A percentile compares a stretch with the other conserved stretches of the same genome.
Evolutionary conservation across 768 basidiomycete genomes (phyloP).

Genomic region (Kondoa malvinella): DNA sequence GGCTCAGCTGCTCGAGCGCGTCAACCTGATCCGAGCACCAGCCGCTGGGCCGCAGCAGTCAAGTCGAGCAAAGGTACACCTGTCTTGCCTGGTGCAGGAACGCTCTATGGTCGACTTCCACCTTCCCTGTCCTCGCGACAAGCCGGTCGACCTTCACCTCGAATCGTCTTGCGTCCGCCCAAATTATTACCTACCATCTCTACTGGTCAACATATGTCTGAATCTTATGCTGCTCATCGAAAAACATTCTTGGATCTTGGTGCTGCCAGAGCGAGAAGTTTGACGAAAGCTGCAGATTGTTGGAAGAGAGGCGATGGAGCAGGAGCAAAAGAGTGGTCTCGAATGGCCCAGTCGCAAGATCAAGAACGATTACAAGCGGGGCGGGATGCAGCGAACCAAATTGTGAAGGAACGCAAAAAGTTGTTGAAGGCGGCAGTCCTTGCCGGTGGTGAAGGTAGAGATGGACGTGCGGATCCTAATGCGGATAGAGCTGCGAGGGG

Average conservation of each 20-base stretch:
- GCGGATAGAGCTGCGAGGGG: constrained; percentile 60
- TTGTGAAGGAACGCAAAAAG: constrained; percentile 65
- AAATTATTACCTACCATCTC: constrained; percentile 69
- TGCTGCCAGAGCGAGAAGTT: constrained; percentile 78
- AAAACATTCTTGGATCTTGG: constrained; percentile 77
- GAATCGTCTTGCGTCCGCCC: constrained; percentile 67
- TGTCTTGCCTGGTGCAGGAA: constrained; percentile 30
- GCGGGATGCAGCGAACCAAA: constrained; percentile 59
- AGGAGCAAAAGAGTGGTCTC: constrained; percentile 79
- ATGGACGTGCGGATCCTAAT: constrained; percentile 49
- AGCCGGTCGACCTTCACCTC: constrained; percentile 41
- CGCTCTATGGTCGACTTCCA: constrained; percentile 8
- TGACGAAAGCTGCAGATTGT: constrained; percentile 86
- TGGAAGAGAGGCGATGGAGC: constrained; percentile 93
- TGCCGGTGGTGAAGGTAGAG: constrained; percentile 52
- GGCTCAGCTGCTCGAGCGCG: constrained; percentile 30
- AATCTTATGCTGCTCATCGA: constrained; percentile 74
- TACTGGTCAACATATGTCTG: constrained; percentile 64
- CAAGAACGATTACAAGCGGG: constrained; percentile 77
- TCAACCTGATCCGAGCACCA: constrained; percentile 66
- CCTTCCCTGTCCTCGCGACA: constrained; percentile 10
- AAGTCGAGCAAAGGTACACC: constrained; percentile 42
- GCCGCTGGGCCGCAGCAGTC: constrained; percentile 74
- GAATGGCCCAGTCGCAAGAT: constrained; percentile 86
- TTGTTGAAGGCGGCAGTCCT: constrained; percentile 61